Base-by-base conservation (phyloP, 1,139 yeast genomes). In the Magnusiomyces tetraspermus region DNA sequence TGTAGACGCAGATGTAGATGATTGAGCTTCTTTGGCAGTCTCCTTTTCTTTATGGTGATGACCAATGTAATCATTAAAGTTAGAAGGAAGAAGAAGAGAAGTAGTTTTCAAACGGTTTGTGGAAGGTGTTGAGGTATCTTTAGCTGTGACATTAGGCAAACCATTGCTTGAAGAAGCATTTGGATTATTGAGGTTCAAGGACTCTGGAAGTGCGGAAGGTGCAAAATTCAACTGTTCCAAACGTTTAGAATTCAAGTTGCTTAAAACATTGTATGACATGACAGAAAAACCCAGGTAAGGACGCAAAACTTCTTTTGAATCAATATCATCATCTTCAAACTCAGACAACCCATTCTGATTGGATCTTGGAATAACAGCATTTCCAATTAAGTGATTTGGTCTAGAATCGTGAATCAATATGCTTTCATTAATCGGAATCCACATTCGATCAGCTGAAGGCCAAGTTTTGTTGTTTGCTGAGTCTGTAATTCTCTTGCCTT, bases 201-300 rank as follows among this genome's bases (percentile, higher is more conserved):
- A 19, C 6, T 38, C 42, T 5, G 24, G 21, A 17, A 15, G 23
- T 15, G 22, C 11, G 5, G 42, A 5, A 19, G 42, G 24, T 17
- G 8, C 21, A 19, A 38, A 38, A 21, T 38, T 38, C 24, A 28
- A 17, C 13, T 38, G 36, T 3, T 47, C 49, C 11, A 47, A 28
- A n/a, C 49, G 44, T 19, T 38, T 26, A 2, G 49, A 17, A 26
- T 47, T 24, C 37, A 47, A 24, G 23, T 31, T 37, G 17, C 49
- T 47, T 5, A 47, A 31, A 26, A 47, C 31, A 28, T 47, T 47
- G 26, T 47, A 47, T 19, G 49, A 47, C 49, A 47, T 47, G 36
- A 47, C 49, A 3, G 49, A 47, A 24, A 47, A 47, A 1, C 49
- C 49, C 10, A 36, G 36, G 2, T 28, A 44, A 17, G 46, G 33